phyloP scores from a whole-genome alignment of 257 asterid species.

The Thymus quinquecostatus region DNA sequence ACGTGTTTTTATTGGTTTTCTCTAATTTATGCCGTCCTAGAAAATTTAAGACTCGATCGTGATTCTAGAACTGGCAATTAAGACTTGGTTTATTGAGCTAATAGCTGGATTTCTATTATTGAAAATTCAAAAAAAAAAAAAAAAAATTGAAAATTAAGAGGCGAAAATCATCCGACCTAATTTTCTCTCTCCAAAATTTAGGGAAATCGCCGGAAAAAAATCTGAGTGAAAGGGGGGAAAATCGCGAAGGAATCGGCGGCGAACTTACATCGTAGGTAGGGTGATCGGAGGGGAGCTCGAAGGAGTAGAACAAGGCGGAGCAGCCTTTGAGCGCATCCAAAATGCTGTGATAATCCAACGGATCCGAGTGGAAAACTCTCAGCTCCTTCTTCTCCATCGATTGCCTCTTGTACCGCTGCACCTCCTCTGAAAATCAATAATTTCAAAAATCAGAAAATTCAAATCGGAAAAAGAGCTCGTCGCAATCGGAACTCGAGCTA shows the following conservation, averaged over 20 bases:
- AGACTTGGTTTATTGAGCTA: constrained; percentile 21
- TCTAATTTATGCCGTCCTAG: constrained; percentile 12
- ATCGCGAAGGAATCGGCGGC: not conserved
- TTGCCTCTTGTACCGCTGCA: constrained; percentile 46
- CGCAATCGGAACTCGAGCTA: not conserved
- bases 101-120: constrained; percentile 22
- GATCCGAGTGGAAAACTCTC: constrained; percentile 72
- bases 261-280: constrained; percentile 77
- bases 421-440: constrained; percentile 46
- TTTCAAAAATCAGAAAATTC: no score
- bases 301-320: constrained; percentile 78
- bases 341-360: constrained; percentile 91
- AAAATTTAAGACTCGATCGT: constrained; percentile 8
- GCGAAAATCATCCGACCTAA: constrained; percentile 1
- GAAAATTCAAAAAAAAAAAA: not conserved
- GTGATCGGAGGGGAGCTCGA: constrained; percentile 77
- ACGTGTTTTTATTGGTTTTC: not conserved
- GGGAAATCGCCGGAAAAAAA: not conserved
- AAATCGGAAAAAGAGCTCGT: no score
- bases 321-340: constrained; percentile 85
- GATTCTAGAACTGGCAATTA: not conserved
- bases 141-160: constrained; percentile 17
- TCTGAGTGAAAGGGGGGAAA: not conserved
- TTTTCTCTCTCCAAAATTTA: not conserved
- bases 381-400: constrained; percentile 49